phyloP scores from a whole-genome alignment of 768 basidiomycete species.

The Podaxis sp. region DNA sequence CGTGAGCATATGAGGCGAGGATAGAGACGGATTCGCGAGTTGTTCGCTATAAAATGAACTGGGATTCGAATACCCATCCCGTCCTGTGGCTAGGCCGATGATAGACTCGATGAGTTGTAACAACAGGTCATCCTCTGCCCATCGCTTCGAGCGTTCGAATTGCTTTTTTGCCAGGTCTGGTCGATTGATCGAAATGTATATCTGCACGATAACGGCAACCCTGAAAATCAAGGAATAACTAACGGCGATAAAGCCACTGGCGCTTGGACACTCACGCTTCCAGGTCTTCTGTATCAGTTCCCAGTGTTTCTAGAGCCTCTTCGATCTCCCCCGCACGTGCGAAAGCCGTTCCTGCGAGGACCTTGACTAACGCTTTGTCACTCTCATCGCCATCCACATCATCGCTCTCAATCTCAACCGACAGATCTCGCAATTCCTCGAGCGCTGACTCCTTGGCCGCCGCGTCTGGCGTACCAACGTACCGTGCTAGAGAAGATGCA shows the following conservation, averaged over 20 bases:
- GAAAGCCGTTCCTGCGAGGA: slow-evolving; percentile 87
- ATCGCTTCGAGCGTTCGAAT: slow-evolving; percentile 78
- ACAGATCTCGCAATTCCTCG: slow-evolving; percentile 82
- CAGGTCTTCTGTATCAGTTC: slow-evolving; percentile 71
- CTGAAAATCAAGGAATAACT: slow-evolving; percentile 36
- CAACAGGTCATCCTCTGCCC: slow-evolving; percentile 88
- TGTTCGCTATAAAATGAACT: slow-evolving; percentile 80
- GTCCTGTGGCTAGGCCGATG: slow-evolving; percentile 73
- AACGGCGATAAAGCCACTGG: neutral
- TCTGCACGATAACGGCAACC: slow-evolving; percentile 78
- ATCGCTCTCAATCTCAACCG: slow-evolving; percentile 83
- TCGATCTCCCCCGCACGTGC: slow-evolving; percentile 82
- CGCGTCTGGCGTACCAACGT: slow-evolving; percentile 46
- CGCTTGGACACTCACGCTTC: slow-evolving; percentile 69
- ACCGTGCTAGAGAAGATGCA: slow-evolving; percentile 71
- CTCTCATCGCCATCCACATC: slow-evolving; percentile 65
- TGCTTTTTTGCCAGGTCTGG: slow-evolving; percentile 85
- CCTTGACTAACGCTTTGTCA: slow-evolving; percentile 74
- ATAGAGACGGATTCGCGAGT: slow-evolving; percentile 74
- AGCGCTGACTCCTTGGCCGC: slow-evolving; percentile 57
- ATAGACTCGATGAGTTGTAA: slow-evolving; percentile 88
- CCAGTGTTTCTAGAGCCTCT: slow-evolving; percentile 89
- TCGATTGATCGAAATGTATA: slow-evolving; percentile 89
- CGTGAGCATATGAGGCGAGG: slow-evolving; percentile 72
- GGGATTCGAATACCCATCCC: slow-evolving; percentile 59